A percentile compares a stretch with the other conserved stretches of the same genome.
Conservation (phyloP, 371 early-diverging fungal species). For the Lichtheimia hyalospora region DNA sequence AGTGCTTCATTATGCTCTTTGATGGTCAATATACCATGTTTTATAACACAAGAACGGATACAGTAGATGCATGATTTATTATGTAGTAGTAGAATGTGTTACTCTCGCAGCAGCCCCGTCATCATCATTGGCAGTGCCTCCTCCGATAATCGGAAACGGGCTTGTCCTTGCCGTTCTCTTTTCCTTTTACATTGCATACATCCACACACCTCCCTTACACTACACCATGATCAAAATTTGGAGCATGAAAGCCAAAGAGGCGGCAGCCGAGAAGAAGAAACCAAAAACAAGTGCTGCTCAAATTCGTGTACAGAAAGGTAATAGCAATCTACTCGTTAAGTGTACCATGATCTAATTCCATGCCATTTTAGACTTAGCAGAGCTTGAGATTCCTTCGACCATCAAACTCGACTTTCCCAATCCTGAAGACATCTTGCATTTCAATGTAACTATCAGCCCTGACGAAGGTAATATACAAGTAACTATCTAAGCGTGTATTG, state of each 20-base stretch:
- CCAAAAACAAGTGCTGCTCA: slow-evolving; percentile 87
- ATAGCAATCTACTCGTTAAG: neutral
- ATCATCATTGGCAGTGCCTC: too few species aligned
- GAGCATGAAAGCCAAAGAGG: slow-evolving; percentile 83
- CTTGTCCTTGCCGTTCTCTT: neutral
- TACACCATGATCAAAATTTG: slow-evolving; percentile 84
- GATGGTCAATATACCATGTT: too few species aligned
- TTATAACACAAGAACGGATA: too few species aligned
- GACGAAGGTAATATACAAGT: slow-evolving; percentile 72
- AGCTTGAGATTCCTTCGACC: slow-evolving; percentile 81
- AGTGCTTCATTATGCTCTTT: too few species aligned
- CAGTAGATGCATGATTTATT: too few species aligned
- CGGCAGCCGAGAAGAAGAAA: slow-evolving; percentile 74
- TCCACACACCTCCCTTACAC: neutral
- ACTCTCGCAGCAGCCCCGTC: too few species aligned
- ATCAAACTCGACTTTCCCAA: slow-evolving; percentile 80
- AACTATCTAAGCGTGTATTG: neutral
- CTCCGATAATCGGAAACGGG: too few species aligned
- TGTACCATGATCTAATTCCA: neutral
- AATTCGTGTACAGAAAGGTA: slow-evolving; percentile 92
- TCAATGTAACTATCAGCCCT: slow-evolving; percentile 82
- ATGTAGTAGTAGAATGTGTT: too few species aligned
- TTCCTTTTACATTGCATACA: neutral
- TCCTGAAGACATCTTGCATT: slow-evolving; percentile 83
- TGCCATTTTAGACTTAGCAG: slow-evolving; percentile 65